phyloP scores from a whole-genome alignment of 2,329 filamentous ascomycete species.

The Colletotrichum tofieldiae region DNA sequence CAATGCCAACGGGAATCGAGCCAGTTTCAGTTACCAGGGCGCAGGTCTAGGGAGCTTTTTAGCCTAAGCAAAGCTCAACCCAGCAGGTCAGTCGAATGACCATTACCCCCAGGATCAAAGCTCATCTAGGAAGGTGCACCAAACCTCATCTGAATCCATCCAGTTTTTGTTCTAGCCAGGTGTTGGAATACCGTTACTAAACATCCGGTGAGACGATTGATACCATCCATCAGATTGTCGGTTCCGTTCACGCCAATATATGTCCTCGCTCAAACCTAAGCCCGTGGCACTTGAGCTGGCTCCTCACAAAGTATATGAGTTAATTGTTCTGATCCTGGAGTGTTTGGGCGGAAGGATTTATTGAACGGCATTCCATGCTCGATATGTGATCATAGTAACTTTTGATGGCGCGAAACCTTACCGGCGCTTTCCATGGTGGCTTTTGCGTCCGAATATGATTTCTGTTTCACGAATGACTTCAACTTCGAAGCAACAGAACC shows the following conservation, averaged over 20 bases:
- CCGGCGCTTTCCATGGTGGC: neutral
- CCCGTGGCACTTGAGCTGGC: neutral
- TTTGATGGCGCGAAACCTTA: neutral
- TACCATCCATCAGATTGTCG: neutral
- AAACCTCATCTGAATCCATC: neutral
- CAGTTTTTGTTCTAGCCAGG: neutral
- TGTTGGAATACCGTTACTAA: too few relatives aligned
- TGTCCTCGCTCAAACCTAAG: neutral
- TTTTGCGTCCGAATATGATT: neutral
- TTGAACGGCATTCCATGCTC: too few relatives aligned
- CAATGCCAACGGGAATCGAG: neutral
- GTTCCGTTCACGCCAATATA: neutral
- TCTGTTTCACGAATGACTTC: too few relatives aligned
- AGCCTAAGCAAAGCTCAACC: neutral
- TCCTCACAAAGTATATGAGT: neutral
- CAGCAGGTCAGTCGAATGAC: too few relatives aligned
- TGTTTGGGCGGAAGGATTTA: neutral
- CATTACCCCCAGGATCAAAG: neutral
- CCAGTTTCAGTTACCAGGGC: neutral
- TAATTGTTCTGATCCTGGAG: neutral
- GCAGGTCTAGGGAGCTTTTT: neutral
- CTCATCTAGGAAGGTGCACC: too few relatives aligned
- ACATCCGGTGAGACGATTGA: neutral
- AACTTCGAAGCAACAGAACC: neutral
- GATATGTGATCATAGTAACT: neutral